Evolutionary conservation across 2,329 filamentous ascomycete species (phyloP), one percentile per base, ranked within the genome.

Genomic region (Aspergillus fumigatus): DNA sequence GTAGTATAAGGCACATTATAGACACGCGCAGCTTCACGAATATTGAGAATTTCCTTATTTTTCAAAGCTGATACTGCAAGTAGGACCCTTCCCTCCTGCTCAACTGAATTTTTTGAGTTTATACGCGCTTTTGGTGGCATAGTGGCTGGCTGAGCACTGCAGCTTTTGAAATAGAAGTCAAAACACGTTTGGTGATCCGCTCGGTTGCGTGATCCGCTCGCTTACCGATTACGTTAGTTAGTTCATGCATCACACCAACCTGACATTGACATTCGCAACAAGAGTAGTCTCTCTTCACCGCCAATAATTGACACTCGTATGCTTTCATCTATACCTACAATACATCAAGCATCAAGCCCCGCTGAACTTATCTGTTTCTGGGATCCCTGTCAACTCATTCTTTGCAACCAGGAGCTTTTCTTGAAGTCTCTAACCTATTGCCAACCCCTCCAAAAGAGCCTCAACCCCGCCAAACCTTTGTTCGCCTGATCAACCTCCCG

Each of bases 381-480:
- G 49, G 29, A 57, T 55, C 48, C 51, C 54, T 40, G 21, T 56
- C 53, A 56, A 53, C 48, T 48, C 29, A 55, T 52, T 56, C 19
- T 50, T 52, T 59, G 53, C 52, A 60, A 47, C 48, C 53, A 55
- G 52, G 48, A 58, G 57, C 57, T 57, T 57, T 55, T 53, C 50
- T 57, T 40, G 55, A 38, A 7, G 32, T 53, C 21, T 8, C 21
- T 2, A 52, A 48, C 59, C 54, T 59, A 55, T 54, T 53, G 54
- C 60, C 52, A 60, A 64, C 64, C 64, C 64, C 64, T 66, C 64
- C 60, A 63, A 63, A 50, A 51, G 56, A 62, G 54, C 52, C 61
- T 61, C 60, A 58, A 68, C 67, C 69, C 68, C 65, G 65, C 67
- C 62, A 62, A 65, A 59, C 59, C 57, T 60, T 55, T 57, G 52